Conservation (phyloP, 2,329 filamentous ascomycete genomes). For the Colletotrichum melonis region DNA sequence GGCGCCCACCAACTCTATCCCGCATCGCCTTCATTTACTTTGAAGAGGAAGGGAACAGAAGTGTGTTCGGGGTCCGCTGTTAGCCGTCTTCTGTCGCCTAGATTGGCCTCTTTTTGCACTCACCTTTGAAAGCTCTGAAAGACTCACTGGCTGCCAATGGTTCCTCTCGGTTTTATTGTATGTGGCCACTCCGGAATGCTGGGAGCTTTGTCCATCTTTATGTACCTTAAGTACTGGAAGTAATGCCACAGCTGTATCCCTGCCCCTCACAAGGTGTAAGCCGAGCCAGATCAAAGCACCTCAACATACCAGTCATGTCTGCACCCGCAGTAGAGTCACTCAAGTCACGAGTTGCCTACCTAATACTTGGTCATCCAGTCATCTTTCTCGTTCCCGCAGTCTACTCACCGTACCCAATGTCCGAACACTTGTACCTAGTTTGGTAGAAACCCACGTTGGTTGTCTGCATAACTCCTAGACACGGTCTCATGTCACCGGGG, state of each 20-base stretch:
- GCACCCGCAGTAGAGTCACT: neutral
- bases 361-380: neutral
- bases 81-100: neutral
- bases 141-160: neutral
- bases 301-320: neutral
- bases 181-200: neutral
- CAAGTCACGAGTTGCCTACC: neutral
- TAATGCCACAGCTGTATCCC: neutral
- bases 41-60: neutral
- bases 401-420: neutral
- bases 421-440: neutral
- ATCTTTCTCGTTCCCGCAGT: neutral
- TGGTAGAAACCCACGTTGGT: neutral
- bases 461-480: neutral
- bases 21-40: neutral
- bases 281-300: neutral
- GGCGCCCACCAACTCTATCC: neutral
- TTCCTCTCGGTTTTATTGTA: neutral
- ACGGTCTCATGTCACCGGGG: neutral
- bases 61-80: neutral
- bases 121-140: neutral
- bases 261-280: neutral
- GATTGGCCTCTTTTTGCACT: neutral
- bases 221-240: neutral
- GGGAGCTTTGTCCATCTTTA: neutral